Percentiles rank a stretch among this genome's conserved stretches.
Evolutionary conservation across 768 basidiomycete genomes (phyloP).

Genomic region (Coprinopsis sp.): DNA sequence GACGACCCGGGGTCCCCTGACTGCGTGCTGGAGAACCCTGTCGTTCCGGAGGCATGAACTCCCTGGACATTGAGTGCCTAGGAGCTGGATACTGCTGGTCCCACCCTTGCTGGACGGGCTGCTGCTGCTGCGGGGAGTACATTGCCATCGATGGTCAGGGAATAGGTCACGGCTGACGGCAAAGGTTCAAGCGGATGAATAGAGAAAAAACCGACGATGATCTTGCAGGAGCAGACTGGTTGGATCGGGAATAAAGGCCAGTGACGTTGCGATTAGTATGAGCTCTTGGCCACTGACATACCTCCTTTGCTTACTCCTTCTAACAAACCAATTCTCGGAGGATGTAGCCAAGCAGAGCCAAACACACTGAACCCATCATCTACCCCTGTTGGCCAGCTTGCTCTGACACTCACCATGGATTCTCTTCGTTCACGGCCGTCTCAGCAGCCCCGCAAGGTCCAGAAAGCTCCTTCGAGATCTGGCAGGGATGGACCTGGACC

Average conservation of each 20-base stretch:
- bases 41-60: not conserved
- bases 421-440: constrained; percentile 51
- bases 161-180: not conserved
- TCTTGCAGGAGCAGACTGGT: no score
- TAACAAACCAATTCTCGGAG: not conserved
- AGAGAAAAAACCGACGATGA: no score
- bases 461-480: constrained; percentile 27
- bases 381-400: not conserved
- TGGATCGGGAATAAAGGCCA: no score
- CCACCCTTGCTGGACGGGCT: constrained; percentile 16
- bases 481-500: constrained; percentile 37
- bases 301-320: not conserved
- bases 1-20: constrained; percentile 1
- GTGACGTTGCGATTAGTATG: no score
- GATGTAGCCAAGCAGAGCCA: constrained; percentile 2
- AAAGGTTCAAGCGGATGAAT: no score
- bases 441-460: constrained; percentile 39
- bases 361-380: not conserved
- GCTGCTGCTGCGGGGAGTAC: constrained; percentile 19
- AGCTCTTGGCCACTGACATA: no score
- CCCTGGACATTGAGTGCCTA: constrained; percentile 20
- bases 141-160: constrained; percentile 18
- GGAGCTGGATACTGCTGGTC: constrained; percentile 17
- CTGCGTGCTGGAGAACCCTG: constrained; percentile 10
- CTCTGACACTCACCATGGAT: constrained; percentile 35